Conservation (phyloP, 2,329 filamentous ascomycete genomes). For the Ophiocordyceps unilateralis region DNA sequence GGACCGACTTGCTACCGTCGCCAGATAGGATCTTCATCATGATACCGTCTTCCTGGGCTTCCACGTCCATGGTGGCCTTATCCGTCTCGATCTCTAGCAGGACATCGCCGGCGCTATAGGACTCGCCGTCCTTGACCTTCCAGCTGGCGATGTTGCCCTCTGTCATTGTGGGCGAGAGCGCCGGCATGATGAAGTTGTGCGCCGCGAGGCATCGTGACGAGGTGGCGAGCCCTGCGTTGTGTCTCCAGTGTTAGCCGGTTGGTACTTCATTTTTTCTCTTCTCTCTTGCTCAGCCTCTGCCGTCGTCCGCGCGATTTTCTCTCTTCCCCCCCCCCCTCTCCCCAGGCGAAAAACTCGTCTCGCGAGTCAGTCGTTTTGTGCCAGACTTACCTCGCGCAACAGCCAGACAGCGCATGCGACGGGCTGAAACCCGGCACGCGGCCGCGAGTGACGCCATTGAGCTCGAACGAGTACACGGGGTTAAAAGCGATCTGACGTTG, state of each 20-base stretch:
- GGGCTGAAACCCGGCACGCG: conserved; percentile 45
- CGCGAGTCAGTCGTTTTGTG: not conserved
- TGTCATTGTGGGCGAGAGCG: conserved; percentile 83
- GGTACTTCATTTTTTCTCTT: not conserved
- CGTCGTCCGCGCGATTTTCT: not conserved
- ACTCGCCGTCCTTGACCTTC: conserved; percentile 77
- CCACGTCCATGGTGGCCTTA: conserved; percentile 89
- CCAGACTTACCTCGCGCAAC: conserved; percentile 36
- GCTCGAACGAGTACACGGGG: conserved; percentile 5
- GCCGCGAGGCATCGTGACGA: conserved; percentile 49
- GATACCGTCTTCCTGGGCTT: conserved; percentile 78
- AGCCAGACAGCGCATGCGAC: conserved; percentile 32
- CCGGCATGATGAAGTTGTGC: conserved; percentile 82
- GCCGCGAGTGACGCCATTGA: conserved; percentile 50
- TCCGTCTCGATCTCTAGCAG: conserved; percentile 87
- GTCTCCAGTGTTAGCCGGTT: not conserved
- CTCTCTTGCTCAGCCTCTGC: not conserved
- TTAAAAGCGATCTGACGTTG: conserved; percentile 6
- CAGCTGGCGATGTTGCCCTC: conserved; percentile 77
- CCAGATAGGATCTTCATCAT: conserved; percentile 65
- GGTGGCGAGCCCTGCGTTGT: conserved; percentile 40
- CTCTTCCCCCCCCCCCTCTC: not conserved
- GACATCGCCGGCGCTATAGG: conserved; percentile 68
- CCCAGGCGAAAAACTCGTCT: not conserved
- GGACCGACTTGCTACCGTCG: conserved; percentile 58